phyloP scores from a whole-genome alignment of 83 land plant species.

The Picea abies region DNA sequence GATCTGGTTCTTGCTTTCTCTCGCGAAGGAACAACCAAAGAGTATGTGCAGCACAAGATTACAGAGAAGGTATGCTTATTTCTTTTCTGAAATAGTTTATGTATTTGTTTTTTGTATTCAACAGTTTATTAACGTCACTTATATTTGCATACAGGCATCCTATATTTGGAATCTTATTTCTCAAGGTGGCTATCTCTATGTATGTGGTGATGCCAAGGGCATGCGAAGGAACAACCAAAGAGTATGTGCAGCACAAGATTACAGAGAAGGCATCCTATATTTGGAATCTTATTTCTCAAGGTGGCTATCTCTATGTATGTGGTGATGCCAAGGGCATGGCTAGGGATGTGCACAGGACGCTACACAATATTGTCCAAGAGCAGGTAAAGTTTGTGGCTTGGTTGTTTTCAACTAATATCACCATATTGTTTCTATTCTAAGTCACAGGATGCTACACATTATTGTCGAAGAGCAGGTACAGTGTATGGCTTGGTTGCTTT shows the following conservation, averaged over 20 bases:
- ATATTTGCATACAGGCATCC: constrained; percentile 49
- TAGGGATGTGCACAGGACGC: constrained; percentile 83
- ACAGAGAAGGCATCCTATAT: constrained; percentile 72
- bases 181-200: constrained; percentile 81
- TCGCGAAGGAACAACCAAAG: constrained; percentile 86
- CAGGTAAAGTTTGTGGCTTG: constrained; percentile 51
- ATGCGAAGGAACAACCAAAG: constrained; percentile 90
- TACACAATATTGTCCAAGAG: constrained; percentile 84
- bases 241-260: constrained; percentile 97
- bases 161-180: constrained; percentile 77
- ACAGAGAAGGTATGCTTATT: constrained; percentile 54
- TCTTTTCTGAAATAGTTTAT: not conserved
- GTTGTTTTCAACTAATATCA: too few relatives aligned
- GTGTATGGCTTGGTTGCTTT: not conserved
- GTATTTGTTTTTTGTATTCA: not conserved
- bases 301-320: constrained; percentile 90
- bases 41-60: constrained; percentile 97
- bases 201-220: constrained; percentile 99
- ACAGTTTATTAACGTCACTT: not conserved
- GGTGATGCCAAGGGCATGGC: constrained; percentile 99
- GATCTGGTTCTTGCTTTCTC: constrained; percentile 92
- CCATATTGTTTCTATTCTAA: too few relatives aligned
- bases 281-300: constrained; percentile 74
- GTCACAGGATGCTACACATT: constrained; percentile 71
- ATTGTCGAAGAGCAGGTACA: constrained; percentile 87